Evolutionary conservation across 2,329 filamentous ascomycete genomes (phyloP).

Genomic region (Tolypocladium pustulatum): DNA sequence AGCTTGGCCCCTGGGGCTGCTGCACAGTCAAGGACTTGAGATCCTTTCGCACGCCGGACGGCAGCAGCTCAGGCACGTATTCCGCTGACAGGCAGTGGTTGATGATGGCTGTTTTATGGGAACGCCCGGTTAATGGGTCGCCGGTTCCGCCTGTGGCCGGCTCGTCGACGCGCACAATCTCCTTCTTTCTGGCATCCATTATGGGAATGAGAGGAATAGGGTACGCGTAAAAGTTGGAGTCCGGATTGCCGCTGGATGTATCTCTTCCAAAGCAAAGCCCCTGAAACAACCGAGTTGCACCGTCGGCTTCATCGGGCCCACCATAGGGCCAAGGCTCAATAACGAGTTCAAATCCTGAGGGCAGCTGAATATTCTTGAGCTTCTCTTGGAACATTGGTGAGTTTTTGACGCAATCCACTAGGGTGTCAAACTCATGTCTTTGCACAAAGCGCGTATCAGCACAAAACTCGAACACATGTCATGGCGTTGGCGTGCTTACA

Average conservation of each 20-base stretch:
- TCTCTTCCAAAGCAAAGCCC: conserved; percentile 21
- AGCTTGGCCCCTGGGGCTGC: conserved; percentile 26
- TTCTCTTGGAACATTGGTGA: conserved; percentile 21
- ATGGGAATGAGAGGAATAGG: conserved; percentile 39
- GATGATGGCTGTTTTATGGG: conserved; percentile 9
- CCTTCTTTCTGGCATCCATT: conserved; percentile 17
- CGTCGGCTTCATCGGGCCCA: conserved; percentile 17
- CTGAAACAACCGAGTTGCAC: conserved; percentile 20
- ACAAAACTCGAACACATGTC: background rate
- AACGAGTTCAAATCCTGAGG: conserved; percentile 16
- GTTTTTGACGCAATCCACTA: conserved; percentile 17
- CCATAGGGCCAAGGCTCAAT: conserved; percentile 24
- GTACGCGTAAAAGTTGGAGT: conserved; percentile 46
- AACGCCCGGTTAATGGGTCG: conserved; percentile 12
- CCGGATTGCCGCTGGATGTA: conserved; percentile 23
- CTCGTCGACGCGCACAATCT: conserved; percentile 22
- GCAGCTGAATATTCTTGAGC: conserved; percentile 14
- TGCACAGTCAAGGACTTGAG: conserved; percentile 46
- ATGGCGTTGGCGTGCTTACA: conserved; percentile 11
- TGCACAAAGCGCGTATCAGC: background rate
- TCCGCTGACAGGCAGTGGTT: conserved; percentile 23
- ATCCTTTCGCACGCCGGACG: conserved; percentile 31
- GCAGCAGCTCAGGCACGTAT: conserved; percentile 31
- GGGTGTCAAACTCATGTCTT: conserved; percentile 24
- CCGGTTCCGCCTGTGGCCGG: conserved; percentile 21